Percentiles rank a stretch among this genome's conserved stretches.
phyloP scores from a whole-genome alignment of 2,329 filamentous ascomycete species.

The Penicillium vulpinum region DNA sequence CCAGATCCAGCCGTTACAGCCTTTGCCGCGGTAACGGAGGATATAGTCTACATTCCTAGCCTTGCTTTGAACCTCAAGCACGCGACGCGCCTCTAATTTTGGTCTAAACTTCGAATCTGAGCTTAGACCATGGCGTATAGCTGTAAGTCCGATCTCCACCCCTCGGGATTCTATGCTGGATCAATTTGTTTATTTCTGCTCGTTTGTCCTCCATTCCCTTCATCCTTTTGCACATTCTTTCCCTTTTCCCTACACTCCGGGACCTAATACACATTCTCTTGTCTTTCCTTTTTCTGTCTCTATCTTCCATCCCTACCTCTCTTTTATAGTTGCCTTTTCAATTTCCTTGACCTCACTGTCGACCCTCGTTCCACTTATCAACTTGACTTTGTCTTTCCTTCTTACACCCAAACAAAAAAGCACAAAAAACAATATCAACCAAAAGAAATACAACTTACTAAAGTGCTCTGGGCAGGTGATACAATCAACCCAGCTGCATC shows the following conservation, averaged over 20 bases:
- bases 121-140: conserved; percentile 39
- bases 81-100: conserved; percentile 37
- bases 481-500: conserved; percentile 28
- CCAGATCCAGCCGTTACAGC: conserved; percentile 9
- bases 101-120: conserved; percentile 24
- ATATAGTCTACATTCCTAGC: conserved; percentile 45
- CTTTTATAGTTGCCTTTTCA: conserved; percentile 1
- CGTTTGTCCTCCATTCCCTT: conserved; percentile 36
- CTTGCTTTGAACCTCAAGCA: conserved; percentile 40
- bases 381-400: conserved; percentile 11
- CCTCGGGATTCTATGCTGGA: conserved; percentile 30
- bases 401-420: background rate
- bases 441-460: background rate
- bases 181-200: conserved; percentile 45
- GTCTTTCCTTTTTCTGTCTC: conserved; percentile 17
- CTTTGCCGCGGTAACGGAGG: conserved; percentile 37
- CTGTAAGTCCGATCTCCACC: conserved; percentile 40
- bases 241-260: conserved; percentile 17
- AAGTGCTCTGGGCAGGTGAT: conserved; percentile 30
- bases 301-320: conserved; percentile 22
- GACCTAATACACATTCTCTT: conserved; percentile 19
- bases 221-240: conserved; percentile 32
- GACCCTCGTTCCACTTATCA: conserved; percentile 1
- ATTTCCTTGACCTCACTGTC: conserved; percentile 14
- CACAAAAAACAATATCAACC: too few relatives aligned